phyloP scores from a whole-genome alignment of 768 basidiomycete genomes.

The Russula olivacea region DNA sequence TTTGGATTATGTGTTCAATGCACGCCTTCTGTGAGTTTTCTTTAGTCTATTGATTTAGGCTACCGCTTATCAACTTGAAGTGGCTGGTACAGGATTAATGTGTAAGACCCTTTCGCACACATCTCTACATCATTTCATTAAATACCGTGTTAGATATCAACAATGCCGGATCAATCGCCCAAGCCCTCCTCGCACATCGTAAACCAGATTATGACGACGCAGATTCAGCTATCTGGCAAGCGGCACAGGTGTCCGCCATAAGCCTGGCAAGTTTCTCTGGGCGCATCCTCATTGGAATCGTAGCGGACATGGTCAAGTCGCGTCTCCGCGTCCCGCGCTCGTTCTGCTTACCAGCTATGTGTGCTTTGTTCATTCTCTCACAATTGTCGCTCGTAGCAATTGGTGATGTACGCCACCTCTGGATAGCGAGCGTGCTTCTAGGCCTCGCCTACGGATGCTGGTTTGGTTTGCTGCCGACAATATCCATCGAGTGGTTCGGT shows the following conservation, averaged over 20 bases:
- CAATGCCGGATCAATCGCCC: constrained; percentile 76
- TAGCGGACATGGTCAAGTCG: constrained; percentile 59
- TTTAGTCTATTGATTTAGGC: neutral
- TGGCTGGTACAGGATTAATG: constrained; percentile 73
- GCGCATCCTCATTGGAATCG: constrained; percentile 68
- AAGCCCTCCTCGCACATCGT: constrained; percentile 57
- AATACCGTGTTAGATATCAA: constrained; percentile 55
- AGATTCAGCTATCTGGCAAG: constrained; percentile 69
- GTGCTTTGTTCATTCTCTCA: constrained; percentile 62
- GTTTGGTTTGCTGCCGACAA: constrained; percentile 69
- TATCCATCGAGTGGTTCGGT: constrained; percentile 86
- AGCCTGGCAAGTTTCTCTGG: constrained; percentile 79
- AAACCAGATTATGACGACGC: constrained; percentile 59
- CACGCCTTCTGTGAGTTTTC: constrained; percentile 48
- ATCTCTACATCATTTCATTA: constrained; percentile 3
- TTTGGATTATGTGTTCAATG: constrained; percentile 56
- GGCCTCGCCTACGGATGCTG: constrained; percentile 68
- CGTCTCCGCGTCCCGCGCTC: constrained; percentile 57
- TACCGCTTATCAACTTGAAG: constrained; percentile 31
- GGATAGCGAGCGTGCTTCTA: constrained; percentile 51
- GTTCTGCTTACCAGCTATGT: constrained; percentile 62
- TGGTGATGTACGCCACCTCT: constrained; percentile 55
- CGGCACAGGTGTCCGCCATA: constrained; percentile 76
- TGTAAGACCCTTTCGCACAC: constrained; percentile 39
- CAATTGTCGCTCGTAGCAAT: constrained; percentile 56